Percentiles rank a stretch among this genome's conserved stretches.
These are phyloP conservation scores for Globisporangium yorkense DNA, from an alignment of 352 stramenopile species.

Conservation along the genomic window DNA sequence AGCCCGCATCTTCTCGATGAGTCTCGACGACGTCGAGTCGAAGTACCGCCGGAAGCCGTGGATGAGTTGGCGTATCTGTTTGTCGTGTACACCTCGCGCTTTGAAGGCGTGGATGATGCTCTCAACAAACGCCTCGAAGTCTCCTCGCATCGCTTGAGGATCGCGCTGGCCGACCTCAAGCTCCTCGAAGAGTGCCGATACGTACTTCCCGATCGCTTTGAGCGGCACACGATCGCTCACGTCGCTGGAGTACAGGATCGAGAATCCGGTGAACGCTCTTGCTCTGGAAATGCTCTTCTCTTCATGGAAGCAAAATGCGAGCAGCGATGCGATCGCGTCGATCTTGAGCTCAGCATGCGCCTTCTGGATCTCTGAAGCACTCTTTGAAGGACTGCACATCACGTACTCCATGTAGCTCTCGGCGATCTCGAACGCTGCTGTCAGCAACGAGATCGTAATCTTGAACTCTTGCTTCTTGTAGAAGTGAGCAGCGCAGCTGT, in stretches of 20 bases:
- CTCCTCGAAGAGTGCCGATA: slow-evolving; percentile 41
- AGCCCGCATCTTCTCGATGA: slow-evolving; percentile 18
- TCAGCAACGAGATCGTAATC: slow-evolving; percentile 34
- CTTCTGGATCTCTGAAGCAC: slow-evolving; percentile 22
- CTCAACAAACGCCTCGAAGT: slow-evolving; percentile 32
- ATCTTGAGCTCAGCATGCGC: slow-evolving; percentile 46
- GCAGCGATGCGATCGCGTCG: slow-evolving; percentile 49
- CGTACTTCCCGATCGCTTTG: slow-evolving; percentile 42
- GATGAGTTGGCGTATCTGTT: slow-evolving; percentile 19
- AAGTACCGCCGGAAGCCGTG: slow-evolving; percentile 30
- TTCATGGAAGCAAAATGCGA: slow-evolving; percentile 52
- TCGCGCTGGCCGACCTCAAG: neutral
- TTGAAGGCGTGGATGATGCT: slow-evolving; percentile 28
- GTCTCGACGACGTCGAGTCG: slow-evolving; percentile 18
- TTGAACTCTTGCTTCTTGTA: slow-evolving; percentile 42
- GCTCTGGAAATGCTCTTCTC: slow-evolving; percentile 21
- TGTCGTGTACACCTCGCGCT: slow-evolving; percentile 21
- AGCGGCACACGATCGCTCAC: slow-evolving; percentile 18
- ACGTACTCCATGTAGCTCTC: slow-evolving; percentile 63
- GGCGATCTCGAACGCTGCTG: slow-evolving; percentile 35
- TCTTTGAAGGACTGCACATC: slow-evolving; percentile 35
- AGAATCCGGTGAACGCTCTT: slow-evolving; percentile 34
- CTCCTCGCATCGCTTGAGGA: slow-evolving; percentile 4
- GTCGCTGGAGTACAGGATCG: slow-evolving; percentile 48
- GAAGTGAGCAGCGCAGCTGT: slow-evolving; percentile 37